Percentiles rank a stretch among this genome's conserved stretches.
phyloP scores from a whole-genome alignment of 2,329 filamentous ascomycete genomes.

The Fusarium globosum region DNA sequence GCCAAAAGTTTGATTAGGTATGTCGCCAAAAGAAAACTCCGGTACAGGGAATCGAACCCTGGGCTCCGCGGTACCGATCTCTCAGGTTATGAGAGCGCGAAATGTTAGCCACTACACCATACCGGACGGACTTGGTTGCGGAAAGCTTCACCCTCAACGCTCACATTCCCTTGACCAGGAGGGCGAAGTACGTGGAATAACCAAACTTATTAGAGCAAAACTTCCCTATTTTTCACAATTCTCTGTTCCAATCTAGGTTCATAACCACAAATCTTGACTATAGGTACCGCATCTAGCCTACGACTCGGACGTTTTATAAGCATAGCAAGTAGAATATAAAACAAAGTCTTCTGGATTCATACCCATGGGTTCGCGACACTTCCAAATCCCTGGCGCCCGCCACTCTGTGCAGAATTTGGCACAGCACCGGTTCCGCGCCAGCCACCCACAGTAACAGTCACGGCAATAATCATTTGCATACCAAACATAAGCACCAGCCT shows the following conservation, averaged over 20 bases:
- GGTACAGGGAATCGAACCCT: constrained; percentile 47
- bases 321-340: too few relatives aligned
- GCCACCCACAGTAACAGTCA: background rate
- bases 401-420: background rate
- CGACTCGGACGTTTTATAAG: too few relatives aligned
- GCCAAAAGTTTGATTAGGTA: too few relatives aligned
- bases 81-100: constrained; percentile 48
- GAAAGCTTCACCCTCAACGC: too few relatives aligned
- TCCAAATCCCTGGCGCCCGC: background rate
- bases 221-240: too few relatives aligned
- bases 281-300: too few relatives aligned
- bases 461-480: background rate
- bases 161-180: too few relatives aligned
- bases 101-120: constrained; percentile 52
- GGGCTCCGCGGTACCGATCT: constrained; percentile 41
- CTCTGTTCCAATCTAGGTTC: too few relatives aligned
- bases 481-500: background rate
- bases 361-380: background rate
- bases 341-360: background rate
- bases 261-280: too few relatives aligned
- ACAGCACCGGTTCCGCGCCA: background rate
- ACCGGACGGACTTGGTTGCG: constrained; percentile 42
- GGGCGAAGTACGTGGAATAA: too few relatives aligned
- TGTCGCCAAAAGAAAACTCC: constrained; percentile 18
- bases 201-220: too few relatives aligned